These are phyloP conservation scores for Diutina neorugosa DNA, from an alignment of 1,139 yeast genomes.

Conservation along the genomic window DNA sequence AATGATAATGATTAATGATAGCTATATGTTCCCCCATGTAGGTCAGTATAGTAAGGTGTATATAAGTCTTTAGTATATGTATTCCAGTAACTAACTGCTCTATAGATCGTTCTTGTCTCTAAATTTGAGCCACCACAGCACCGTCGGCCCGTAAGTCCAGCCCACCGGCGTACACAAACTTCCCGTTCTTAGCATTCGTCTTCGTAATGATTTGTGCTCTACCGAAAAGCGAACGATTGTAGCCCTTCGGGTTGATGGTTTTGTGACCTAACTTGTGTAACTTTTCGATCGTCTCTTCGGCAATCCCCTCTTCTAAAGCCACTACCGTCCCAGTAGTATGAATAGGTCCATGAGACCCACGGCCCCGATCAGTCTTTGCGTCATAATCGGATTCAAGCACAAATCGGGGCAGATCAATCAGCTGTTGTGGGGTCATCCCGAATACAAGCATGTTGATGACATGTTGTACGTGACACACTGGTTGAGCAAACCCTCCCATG, in stretches of 20 bases:
- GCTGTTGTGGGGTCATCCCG: constrained; percentile 60
- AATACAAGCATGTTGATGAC: constrained; percentile 53
- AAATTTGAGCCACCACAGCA: constrained; percentile 42
- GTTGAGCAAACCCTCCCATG: constrained; percentile 87
- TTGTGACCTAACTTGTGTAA: constrained; percentile 48
- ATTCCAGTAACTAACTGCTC: too few relatives aligned
- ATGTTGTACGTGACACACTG: constrained; percentile 77
- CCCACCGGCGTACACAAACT: constrained; percentile 52
- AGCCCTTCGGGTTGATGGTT: constrained; percentile 34
- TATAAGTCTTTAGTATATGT: too few relatives aligned
- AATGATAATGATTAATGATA: not conserved
- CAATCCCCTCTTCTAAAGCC: constrained; percentile 55
- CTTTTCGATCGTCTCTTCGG: constrained; percentile 24
- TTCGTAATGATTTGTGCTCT: constrained; percentile 65
- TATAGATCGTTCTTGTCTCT: not conserved
- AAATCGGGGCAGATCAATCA: constrained; percentile 66
- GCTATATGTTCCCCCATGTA: too few relatives aligned
- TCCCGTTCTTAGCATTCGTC: constrained; percentile 20
- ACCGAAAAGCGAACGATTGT: constrained; percentile 40
- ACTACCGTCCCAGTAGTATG: constrained; percentile 48
- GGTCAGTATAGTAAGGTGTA: too few relatives aligned
- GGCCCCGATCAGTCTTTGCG: constrained; percentile 32
- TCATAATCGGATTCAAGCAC: constrained; percentile 32
- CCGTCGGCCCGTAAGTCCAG: constrained; percentile 79
- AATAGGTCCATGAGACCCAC: constrained; percentile 60